Evolutionary conservation across 1,284 basidiomycete species (phyloP), one percentile per base, ranked within the genome.

Genomic region (Ganoderma sp.): DNA sequence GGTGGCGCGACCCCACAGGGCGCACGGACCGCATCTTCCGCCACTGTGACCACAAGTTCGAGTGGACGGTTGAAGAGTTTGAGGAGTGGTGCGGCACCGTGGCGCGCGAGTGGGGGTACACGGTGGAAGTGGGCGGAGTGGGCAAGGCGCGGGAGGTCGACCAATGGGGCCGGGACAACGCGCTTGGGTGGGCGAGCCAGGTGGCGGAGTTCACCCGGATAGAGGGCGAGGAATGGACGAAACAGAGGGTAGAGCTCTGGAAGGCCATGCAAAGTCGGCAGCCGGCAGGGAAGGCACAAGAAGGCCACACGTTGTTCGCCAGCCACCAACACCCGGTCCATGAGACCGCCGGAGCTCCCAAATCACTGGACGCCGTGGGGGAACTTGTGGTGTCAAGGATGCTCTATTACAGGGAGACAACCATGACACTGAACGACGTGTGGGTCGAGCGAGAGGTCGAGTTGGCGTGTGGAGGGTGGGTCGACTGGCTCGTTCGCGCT

Each of bases 31-130:
- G 94, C 2, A 77, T 89, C 32, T 92, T 93, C 79, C 83, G 97
- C 67, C 91, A 98, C 77, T 78, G 83, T 25, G 96, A 98, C 76
- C 97, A 98, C 81, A 94, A 97, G 77, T 94, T 97, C 75, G 96
- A 98, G 79, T 97, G 94, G 93, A 97, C 94, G 0, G 79, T 82
- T 0, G 86, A 87, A 3, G 96, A 98, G 77, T 98, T 97, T 78
- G 77, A 80, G 39, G 74, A 76, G 10, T 98, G 94, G 92, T 95
- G 92, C 73, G 74, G 80, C 32, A 78, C 77, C 0, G 84, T 83
- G 2, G 93, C 92, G 0, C 79, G 79, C 10, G 85, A 88, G 69
- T 96, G 92, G 91, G 94, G 92, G 6, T 96, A 95, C 72, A 80
- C 83, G 1, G 85, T 91, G 6, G 81, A 87, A 52, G 75, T 87